phyloP scores from a whole-genome alignment of 2,329 filamentous ascomycete genomes.

The Aspergillus sp. region DNA sequence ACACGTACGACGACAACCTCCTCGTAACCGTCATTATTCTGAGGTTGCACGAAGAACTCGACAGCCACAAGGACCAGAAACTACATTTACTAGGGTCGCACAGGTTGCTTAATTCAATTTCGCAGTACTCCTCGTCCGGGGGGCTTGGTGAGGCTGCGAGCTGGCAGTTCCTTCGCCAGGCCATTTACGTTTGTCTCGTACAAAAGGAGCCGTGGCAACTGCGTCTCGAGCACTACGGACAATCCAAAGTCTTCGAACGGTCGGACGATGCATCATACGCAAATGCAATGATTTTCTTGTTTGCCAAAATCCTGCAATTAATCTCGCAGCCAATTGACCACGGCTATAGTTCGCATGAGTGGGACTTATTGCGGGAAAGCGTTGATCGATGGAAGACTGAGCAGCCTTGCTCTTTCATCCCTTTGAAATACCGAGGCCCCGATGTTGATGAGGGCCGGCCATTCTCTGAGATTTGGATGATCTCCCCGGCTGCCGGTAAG shows the following conservation, averaged over 20 bases:
- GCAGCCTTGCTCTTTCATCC: background rate
- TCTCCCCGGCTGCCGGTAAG: background rate
- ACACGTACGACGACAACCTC: background rate
- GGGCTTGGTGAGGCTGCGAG: background rate
- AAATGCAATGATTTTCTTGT: background rate
- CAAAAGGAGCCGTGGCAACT: background rate
- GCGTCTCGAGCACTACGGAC: background rate
- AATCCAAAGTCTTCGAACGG: background rate
- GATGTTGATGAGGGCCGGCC: background rate
- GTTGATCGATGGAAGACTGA: background rate
- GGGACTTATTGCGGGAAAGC: background rate
- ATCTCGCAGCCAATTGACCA: background rate
- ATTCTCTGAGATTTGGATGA: background rate
- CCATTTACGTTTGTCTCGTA: background rate
- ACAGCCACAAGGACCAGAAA: background rate
- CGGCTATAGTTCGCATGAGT: background rate
- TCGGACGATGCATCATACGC: background rate
- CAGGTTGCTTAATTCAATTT: background rate
- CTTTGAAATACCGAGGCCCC: background rate
- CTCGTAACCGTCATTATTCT: background rate
- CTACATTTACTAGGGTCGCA: background rate
- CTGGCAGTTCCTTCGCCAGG: background rate
- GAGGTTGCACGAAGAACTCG: background rate
- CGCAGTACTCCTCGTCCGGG: background rate
- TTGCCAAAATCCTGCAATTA: background rate